Percentiles rank a stretch among this genome's conserved stretches.
These are phyloP conservation scores for Acer campestre DNA, from an alignment of 345 rosid species.

Conservation along the genomic window DNA sequence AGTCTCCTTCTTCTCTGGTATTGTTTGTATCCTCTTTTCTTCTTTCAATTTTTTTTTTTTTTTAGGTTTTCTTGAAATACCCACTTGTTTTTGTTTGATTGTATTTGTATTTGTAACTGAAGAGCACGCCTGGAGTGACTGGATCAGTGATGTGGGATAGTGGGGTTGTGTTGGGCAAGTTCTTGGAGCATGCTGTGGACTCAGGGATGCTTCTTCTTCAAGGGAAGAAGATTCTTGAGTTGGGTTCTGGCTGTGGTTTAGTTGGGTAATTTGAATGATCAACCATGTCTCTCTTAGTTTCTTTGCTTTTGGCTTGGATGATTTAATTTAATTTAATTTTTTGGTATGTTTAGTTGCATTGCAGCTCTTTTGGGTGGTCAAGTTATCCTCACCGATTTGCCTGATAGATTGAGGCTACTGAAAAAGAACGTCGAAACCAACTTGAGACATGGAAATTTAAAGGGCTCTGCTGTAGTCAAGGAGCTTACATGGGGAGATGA, in stretches of 20 bases:
- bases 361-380: slow-evolving; percentile 88
- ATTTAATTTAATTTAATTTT: background rate
- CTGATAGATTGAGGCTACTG: slow-evolving; percentile 77
- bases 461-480: slow-evolving; percentile 68
- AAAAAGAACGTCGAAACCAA: slow-evolving; percentile 73
- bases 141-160: slow-evolving; percentile 97
- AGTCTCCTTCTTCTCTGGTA: slow-evolving; percentile 95
- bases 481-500: slow-evolving; percentile 89
- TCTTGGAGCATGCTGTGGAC: slow-evolving; percentile 90
- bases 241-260: slow-evolving; percentile 95
- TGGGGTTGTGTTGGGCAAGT: slow-evolving; percentile 86
- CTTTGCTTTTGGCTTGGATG: too few relatives aligned
- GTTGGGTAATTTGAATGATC: slow-evolving; percentile 59
- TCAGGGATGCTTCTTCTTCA: slow-evolving; percentile 60
- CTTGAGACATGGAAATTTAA: slow-evolving; percentile 40
- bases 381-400: slow-evolving; percentile 82
- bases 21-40: background rate
- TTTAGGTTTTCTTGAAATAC: too few relatives aligned
- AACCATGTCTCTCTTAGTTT: background rate
- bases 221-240: slow-evolving; percentile 77
- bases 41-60: background rate
- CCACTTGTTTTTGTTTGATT: background rate
- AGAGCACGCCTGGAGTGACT: slow-evolving; percentile 83
- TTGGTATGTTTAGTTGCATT: slow-evolving; percentile 59
- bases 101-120: slow-evolving; percentile 16